These are phyloP conservation scores for Penicillium subrubescens DNA, from an alignment of 495 filamentous ascomycete genomes.

Conservation along the genomic window DNA sequence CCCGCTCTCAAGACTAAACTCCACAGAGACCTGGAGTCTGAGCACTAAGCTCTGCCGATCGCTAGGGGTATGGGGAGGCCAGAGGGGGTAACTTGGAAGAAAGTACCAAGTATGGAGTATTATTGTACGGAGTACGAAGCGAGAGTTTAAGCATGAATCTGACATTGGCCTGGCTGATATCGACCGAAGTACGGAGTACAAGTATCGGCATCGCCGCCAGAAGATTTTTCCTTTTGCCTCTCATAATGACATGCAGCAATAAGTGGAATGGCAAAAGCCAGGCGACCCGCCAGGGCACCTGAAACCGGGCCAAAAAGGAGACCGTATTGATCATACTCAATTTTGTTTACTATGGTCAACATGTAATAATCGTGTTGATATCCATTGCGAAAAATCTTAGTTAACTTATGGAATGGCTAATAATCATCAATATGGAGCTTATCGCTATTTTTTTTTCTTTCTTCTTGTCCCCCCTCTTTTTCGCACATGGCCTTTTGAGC, in stretches of 20 bases:
- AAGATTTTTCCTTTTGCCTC: background rate
- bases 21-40: slow-evolving; percentile 12
- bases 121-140: background rate
- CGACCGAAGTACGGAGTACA: background rate
- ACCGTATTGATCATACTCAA: background rate
- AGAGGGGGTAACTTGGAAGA: background rate
- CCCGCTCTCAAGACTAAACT: background rate
- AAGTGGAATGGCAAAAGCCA: background rate
- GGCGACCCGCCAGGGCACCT: slow-evolving; percentile 3
- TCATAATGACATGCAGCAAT: background rate
- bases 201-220: background rate
- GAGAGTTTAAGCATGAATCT: background rate
- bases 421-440: background rate
- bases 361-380: background rate
- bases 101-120: background rate
- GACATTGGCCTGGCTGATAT: background rate
- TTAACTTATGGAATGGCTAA: background rate
- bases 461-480: background rate
- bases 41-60: slow-evolving; percentile 17
- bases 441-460: background rate
- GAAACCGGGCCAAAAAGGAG: slow-evolving; percentile 1
- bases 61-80: background rate
- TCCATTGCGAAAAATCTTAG: no score
- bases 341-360: background rate
- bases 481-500: background rate